Conservation (phyloP, 2,329 filamentous ascomycete genomes). For the Arthrobotrys entomopaga region DNA sequence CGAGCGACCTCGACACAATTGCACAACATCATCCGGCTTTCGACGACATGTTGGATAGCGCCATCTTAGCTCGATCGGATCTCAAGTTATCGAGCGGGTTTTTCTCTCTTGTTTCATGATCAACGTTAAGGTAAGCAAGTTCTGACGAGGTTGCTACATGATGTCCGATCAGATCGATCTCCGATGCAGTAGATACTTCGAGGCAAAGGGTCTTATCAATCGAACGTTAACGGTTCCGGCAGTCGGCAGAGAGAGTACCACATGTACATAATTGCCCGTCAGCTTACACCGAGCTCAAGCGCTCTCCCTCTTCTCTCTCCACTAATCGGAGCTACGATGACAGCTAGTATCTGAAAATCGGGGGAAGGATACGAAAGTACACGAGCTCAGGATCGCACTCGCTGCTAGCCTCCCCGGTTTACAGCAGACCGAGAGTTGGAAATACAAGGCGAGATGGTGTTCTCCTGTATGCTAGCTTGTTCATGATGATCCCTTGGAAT, state of each 20-base stretch:
- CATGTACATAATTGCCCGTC: slow-evolving; percentile 11
- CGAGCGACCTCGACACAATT: neutral
- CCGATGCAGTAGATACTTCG: neutral
- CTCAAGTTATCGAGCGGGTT: neutral
- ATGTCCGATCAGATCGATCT: neutral
- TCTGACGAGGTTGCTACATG: neutral
- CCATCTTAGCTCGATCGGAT: neutral
- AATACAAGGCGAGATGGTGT: slow-evolving; percentile 45
- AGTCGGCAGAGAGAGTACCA: slow-evolving; percentile 32
- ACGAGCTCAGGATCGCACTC: slow-evolving; percentile 37
- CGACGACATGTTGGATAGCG: neutral
- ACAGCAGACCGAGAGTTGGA: slow-evolving; percentile 12
- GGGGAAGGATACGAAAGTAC: slow-evolving; percentile 11
- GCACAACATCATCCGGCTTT: too few relatives aligned
- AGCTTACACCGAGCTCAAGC: slow-evolving; percentile 54
- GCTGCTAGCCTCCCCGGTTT: neutral
- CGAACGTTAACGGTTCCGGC: slow-evolving; percentile 20
- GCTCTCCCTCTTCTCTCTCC: slow-evolving; percentile 5
- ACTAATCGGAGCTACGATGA: slow-evolving; percentile 31
- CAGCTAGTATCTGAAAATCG: too few relatives aligned
- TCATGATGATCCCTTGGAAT: slow-evolving; percentile 3
- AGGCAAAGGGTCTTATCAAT: neutral
- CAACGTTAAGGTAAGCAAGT: slow-evolving; percentile 37
- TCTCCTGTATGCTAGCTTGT: slow-evolving; percentile 28
- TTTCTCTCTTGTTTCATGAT: neutral